A percentile compares a stretch with the other conserved stretches of the same genome.
Conservation (phyloP, 129 eudicot species). For the Ambrosia trifida region DNA sequence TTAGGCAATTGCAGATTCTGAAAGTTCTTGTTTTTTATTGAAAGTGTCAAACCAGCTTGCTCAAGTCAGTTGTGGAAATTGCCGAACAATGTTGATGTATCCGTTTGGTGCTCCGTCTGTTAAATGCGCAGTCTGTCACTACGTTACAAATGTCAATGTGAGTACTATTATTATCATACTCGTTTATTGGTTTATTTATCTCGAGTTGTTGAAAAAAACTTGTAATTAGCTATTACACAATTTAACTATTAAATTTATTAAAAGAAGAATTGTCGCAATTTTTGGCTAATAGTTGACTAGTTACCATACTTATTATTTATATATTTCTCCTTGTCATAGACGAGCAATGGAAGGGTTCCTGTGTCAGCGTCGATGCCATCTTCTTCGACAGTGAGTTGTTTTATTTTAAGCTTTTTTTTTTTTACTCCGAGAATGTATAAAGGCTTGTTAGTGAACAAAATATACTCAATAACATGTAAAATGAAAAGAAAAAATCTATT, state of each 20-base stretch:
- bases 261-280: background rate
- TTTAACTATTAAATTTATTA: slow-evolving; percentile 12
- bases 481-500: background rate
- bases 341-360: slow-evolving; percentile 56
- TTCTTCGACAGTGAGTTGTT: slow-evolving; percentile 48
- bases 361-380: slow-evolving; percentile 43
- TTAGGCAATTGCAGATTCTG: slow-evolving; percentile 14
- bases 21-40: slow-evolving; percentile 15
- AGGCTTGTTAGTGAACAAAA: slow-evolving; percentile 11
- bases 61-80: slow-evolving; percentile 73
- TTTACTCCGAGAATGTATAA: background rate
- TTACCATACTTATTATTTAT: slow-evolving; percentile 10
- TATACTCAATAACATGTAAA: background rate
- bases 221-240: background rate
- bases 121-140: slow-evolving; percentile 79
- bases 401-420: slow-evolving; percentile 9
- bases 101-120: slow-evolving; percentile 84
- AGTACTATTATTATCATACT: slow-evolving; percentile 25
- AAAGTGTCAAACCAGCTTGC: slow-evolving; percentile 63
- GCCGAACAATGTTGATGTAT: slow-evolving; percentile 73
- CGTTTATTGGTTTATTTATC: background rate
- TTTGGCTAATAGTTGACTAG: background rate
- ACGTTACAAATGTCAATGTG: slow-evolving; percentile 71
- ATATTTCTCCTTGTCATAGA: slow-evolving; percentile 32
- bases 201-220: background rate